phyloP scores from a whole-genome alignment of 1,284 basidiomycete species.

The Leucoagaricus sp. region DNA sequence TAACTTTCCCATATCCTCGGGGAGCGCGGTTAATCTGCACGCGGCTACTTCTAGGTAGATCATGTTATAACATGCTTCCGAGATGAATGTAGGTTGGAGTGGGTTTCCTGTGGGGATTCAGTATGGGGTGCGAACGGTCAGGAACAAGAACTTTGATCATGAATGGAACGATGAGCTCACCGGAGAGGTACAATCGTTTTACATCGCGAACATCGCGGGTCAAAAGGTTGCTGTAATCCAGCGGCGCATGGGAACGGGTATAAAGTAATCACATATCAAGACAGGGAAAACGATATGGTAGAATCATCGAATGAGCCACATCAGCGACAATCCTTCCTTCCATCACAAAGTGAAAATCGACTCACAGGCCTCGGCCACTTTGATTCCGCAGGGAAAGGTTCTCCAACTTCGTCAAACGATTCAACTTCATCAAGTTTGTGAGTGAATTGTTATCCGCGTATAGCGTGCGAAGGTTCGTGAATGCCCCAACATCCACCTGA shows the following conservation, averaged over 20 bases:
- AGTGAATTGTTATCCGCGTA: constrained; percentile 92
- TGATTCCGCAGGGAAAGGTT: constrained; percentile 93
- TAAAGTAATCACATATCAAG: constrained; percentile 2
- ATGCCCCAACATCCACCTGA: constrained; percentile 65
- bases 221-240: constrained; percentile 48
- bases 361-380: constrained; percentile 71
- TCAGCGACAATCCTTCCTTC: constrained; percentile 16
- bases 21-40: constrained; percentile 81
- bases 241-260: constrained; percentile 1
- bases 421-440: constrained; percentile 50
- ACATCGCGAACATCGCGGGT: constrained; percentile 83
- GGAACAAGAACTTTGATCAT: constrained; percentile 12
- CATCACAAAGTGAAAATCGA: constrained; percentile 28
- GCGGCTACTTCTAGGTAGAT: constrained; percentile 93
- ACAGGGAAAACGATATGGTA: constrained; percentile 14
- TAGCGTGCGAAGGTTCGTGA: constrained; percentile 82
- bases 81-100: constrained; percentile 40
- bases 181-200: constrained; percentile 92
- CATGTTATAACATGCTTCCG: constrained; percentile 78
- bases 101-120: constrained; percentile 39
- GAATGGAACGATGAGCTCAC: constrained; percentile 43
- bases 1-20: constrained; percentile 62
- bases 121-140: constrained; percentile 8
- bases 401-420: constrained; percentile 73
- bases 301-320: constrained; percentile 14